These are phyloP conservation scores for Stramenopiles sp. DNA, from an alignment of 352 stramenopile species.

Conservation along the genomic window DNA sequence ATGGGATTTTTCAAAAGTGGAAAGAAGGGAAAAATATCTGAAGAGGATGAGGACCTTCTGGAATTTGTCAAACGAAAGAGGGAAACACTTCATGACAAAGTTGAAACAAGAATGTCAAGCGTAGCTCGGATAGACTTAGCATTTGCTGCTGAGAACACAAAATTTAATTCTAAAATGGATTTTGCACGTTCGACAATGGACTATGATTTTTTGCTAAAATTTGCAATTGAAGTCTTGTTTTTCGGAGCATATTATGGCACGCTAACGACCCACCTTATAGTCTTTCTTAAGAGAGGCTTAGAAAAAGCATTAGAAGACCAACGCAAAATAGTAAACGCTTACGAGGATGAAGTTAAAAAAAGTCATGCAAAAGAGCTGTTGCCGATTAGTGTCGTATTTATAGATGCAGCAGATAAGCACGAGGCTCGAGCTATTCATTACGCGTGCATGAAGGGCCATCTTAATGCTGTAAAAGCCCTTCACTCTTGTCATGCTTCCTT, in stretches of 20 bases:
- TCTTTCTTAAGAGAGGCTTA: neutral
- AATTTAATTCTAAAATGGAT: neutral
- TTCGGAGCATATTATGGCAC: neutral
- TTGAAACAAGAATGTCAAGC: too few relatives aligned
- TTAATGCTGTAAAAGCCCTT: neutral
- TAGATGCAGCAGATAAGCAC: neutral
- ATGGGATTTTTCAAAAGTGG: neutral
- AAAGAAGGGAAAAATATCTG: neutral
- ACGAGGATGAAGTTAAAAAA: neutral
- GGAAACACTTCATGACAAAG: too few relatives aligned
- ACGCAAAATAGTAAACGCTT: too few relatives aligned
- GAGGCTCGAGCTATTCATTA: neutral
- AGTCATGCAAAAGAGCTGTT: neutral
- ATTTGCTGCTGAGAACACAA: neutral
- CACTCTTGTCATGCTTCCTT: neutral
- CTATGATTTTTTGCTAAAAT: too few relatives aligned
- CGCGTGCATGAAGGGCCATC: neutral
- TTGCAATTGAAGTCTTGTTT: too few relatives aligned
- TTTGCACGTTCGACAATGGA: too few relatives aligned
- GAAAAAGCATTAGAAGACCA: too few relatives aligned
- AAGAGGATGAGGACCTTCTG: neutral
- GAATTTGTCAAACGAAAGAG: too few relatives aligned
- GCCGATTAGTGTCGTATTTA: too few relatives aligned
- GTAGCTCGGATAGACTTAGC: too few relatives aligned
- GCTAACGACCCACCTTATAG: neutral